Evolutionary conservation across 148 eudicot species (phyloP), one percentile per base, ranked within the genome.

Genomic region (Rhododendron ovatum): DNA sequence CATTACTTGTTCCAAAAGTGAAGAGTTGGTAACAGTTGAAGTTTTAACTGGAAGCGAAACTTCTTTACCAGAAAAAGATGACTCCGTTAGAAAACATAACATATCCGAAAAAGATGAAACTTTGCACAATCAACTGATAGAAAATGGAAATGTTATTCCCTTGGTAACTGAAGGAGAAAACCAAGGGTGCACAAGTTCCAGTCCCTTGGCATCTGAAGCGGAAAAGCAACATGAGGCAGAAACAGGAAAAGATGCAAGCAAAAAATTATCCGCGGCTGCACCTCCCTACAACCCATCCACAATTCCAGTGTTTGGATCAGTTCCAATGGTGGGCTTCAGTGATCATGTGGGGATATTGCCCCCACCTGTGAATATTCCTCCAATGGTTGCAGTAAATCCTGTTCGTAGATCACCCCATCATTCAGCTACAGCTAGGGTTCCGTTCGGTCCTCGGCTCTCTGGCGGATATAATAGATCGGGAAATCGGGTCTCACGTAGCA

Each of bases 401-500:
- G 90, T 89, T 53, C 96, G 99, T 84, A 88, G 98, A 87, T 94
- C 98, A n/a, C 98, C 96, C 26, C 98, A 94, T 84, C 99, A 96
- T 75, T 96, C 99, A 33, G 99, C 99, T 55, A 93, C 99, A 47
- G 91, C 99, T 33, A 87, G 99, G 86, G 98, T 96, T 48, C 99
- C 99, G 4, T 96, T 95, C 67, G 99, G 99, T 50, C 99, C 99
- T 35, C 93, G 99, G 33, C 91, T 96, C 35, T 90, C 99, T 10
- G 96, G 96, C 39, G 95, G 90, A 50, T 95, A 93, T 86, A 94
- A 90, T 84, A 91, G 98, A 89, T 86, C 93, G 8, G 94, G 96
- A 47, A 93, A 79, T 84, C 90, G 97, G 39, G 90, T 89, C 57
- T 87, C 92, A 74, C 96, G 96, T 65, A 88, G 87, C 77, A 95